These are phyloP conservation scores for Camellia granthamiana DNA, from an alignment of 148 eudicot genomes.

Conservation along the genomic window DNA sequence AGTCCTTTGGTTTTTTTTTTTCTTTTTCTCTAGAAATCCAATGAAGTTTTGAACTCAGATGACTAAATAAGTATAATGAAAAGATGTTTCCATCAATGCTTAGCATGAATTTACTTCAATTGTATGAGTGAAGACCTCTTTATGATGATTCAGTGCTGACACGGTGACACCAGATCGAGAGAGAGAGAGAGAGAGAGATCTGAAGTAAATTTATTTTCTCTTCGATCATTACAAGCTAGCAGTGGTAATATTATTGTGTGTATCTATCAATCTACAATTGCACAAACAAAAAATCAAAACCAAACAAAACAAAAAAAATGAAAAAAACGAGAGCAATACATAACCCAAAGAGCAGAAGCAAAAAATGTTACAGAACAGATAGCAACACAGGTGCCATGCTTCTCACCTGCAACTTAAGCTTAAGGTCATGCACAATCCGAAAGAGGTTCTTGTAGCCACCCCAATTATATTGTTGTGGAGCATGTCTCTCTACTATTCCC, in stretches of 20 bases:
- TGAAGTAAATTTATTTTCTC: not conserved
- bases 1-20: not conserved
- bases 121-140: not conserved
- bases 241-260: not conserved
- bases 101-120: not conserved
- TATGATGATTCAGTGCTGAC: not conserved
- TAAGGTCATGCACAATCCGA: conserved; percentile 61
- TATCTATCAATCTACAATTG: not conserved
- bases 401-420: conserved; percentile 73
- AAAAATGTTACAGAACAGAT: not conserved
- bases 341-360: not conserved
- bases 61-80: not conserved
- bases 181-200: not conserved
- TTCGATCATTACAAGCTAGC: not conserved
- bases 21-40: not conserved
- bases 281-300: not conserved
- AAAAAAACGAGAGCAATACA: not conserved
- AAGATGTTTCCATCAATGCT: not conserved
- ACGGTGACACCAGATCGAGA: no score
- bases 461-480: conserved; percentile 79
- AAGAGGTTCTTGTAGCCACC: conserved; percentile 71
- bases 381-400: not conserved
- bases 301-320: not conserved
- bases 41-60: not conserved
- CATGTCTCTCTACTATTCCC: conserved; percentile 86